These are phyloP conservation scores for Torrubiella hemipterigena DNA, from an alignment of 2,329 filamentous ascomycete genomes.

Conservation along the genomic window DNA sequence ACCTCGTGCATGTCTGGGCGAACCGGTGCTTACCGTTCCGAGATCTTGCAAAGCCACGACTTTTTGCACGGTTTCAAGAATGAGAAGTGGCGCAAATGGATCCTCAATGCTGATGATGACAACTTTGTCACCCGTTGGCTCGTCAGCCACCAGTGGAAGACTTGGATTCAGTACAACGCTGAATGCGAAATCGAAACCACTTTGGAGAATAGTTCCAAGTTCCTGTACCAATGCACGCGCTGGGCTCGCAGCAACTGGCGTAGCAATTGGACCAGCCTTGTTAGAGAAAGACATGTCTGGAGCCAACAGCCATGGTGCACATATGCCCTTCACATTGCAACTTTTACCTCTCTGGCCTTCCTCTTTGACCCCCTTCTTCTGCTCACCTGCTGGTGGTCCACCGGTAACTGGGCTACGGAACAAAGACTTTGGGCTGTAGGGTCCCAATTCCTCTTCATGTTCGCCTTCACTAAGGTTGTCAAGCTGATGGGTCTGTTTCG, in stretches of 20 bases:
- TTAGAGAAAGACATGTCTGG: slow-evolving; percentile 75
- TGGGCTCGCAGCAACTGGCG: slow-evolving; percentile 98
- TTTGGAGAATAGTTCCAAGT: slow-evolving; percentile 77
- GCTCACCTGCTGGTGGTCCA: slow-evolving; percentile 56
- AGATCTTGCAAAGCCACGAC: slow-evolving; percentile 72
- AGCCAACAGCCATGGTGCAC: slow-evolving; percentile 87
- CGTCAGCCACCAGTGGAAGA: slow-evolving; percentile 84
- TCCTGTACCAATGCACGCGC: slow-evolving; percentile 82
- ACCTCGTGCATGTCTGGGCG: slow-evolving; percentile 95
- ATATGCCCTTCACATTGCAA: slow-evolving; percentile 86
- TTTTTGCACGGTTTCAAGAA: slow-evolving; percentile 86
- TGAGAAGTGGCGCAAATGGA: slow-evolving; percentile 79
- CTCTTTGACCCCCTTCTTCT: slow-evolving; percentile 64
- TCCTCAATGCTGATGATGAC: slow-evolving; percentile 92
- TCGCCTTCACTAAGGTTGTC: slow-evolving; percentile 75
- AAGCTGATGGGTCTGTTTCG: slow-evolving; percentile 82
- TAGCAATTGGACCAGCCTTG: slow-evolving; percentile 85
- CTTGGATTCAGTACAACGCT: slow-evolving; percentile 85
- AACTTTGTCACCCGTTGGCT: slow-evolving; percentile 98
- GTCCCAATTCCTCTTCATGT: slow-evolving; percentile 61
- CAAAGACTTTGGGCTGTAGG: slow-evolving; percentile 44
- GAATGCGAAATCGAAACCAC: slow-evolving; percentile 91
- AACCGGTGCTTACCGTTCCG: slow-evolving; percentile 81
- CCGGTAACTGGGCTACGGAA: slow-evolving; percentile 42
- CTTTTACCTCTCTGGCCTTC: slow-evolving; percentile 80